A percentile compares a stretch with the other conserved stretches of the same genome.
Conservation (phyloP, 2,329 filamentous ascomycete species). For the Furcasterigmium furcatum region DNA sequence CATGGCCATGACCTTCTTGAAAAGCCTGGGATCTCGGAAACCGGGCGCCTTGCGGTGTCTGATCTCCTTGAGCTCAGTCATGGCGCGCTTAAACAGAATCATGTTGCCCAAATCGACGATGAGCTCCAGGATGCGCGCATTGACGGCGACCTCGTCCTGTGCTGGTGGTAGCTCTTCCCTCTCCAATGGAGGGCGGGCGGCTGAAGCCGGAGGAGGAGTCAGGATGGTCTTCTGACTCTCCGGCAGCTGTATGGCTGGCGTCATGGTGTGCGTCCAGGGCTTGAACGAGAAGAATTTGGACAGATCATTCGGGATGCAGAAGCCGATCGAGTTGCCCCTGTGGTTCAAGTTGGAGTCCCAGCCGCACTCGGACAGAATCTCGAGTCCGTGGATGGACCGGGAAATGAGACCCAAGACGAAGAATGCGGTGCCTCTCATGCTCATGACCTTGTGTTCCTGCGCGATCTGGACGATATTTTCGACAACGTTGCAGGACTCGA, state of each 20-base stretch:
- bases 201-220: slow-evolving; percentile 36
- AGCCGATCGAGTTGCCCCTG: slow-evolving; percentile 78
- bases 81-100: slow-evolving; percentile 83
- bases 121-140: slow-evolving; percentile 77
- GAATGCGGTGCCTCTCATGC: slow-evolving; percentile 90
- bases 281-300: slow-evolving; percentile 72
- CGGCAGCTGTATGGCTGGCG: slow-evolving; percentile 43
- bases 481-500: slow-evolving; percentile 87
- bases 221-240: slow-evolving; percentile 50
- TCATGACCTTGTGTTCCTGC: slow-evolving; percentile 84
- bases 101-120: slow-evolving; percentile 90
- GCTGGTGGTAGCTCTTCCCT: slow-evolving; percentile 36
- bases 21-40: slow-evolving; percentile 75
- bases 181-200: slow-evolving; percentile 38
- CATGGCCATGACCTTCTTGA: slow-evolving; percentile 79
- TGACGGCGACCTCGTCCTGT: slow-evolving; percentile 61
- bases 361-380: slow-evolving; percentile 83
- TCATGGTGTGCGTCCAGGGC: slow-evolving; percentile 52
- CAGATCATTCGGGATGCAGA: slow-evolving; percentile 80
- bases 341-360: slow-evolving; percentile 91
- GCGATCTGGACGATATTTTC: slow-evolving; percentile 85
- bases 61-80: slow-evolving; percentile 76
- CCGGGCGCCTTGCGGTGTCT: slow-evolving; percentile 71
- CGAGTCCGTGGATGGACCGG: slow-evolving; percentile 84
- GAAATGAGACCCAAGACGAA: slow-evolving; percentile 94